Evolutionary conservation across 768 basidiomycete species (phyloP).

Genomic region (Leccinum incarnatum): DNA sequence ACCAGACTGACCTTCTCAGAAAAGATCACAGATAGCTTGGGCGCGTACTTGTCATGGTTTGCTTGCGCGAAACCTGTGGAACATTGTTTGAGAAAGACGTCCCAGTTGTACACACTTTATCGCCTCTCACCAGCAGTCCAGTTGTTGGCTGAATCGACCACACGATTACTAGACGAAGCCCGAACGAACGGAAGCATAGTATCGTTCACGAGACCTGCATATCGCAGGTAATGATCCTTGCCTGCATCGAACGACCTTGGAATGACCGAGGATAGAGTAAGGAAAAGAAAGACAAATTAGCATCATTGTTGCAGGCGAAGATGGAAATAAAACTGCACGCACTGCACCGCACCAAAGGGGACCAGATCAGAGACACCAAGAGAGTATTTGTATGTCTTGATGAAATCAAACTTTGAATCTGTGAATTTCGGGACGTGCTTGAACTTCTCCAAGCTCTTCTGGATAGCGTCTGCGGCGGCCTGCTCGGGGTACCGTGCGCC

Average conservation of each 20-base stretch:
- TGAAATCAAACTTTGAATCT: constrained; percentile 48
- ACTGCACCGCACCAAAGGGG: constrained; percentile 65
- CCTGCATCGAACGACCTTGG: constrained; percentile 51
- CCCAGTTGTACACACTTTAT: not conserved
- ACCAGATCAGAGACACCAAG: constrained; percentile 59
- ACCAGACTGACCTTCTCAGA: constrained; percentile 45
- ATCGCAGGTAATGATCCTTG: constrained; percentile 46
- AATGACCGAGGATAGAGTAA: not conserved
- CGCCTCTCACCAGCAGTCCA: constrained; percentile 54
- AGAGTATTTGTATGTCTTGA: constrained; percentile 52
- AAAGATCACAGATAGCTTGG: constrained; percentile 53
- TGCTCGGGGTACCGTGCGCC: constrained; percentile 71
- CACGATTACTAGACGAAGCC: constrained; percentile 47
- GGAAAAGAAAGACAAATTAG: not conserved
- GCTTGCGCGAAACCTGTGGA: constrained; percentile 44
- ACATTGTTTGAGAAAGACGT: not conserved
- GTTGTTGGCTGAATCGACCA: constrained; percentile 62
- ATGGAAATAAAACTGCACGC: constrained; percentile 43
- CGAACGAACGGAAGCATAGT: constrained; percentile 51
- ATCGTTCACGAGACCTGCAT: constrained; percentile 42
- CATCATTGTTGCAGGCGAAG: constrained; percentile 43
- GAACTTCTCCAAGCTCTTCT: constrained; percentile 51
- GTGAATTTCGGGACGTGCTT: constrained; percentile 41
- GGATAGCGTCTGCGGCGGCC: constrained; percentile 40
- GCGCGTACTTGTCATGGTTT: constrained; percentile 41